Conservation (phyloP, 805 yeast genomes). For the Suhomyces xylopsoci region DNA sequence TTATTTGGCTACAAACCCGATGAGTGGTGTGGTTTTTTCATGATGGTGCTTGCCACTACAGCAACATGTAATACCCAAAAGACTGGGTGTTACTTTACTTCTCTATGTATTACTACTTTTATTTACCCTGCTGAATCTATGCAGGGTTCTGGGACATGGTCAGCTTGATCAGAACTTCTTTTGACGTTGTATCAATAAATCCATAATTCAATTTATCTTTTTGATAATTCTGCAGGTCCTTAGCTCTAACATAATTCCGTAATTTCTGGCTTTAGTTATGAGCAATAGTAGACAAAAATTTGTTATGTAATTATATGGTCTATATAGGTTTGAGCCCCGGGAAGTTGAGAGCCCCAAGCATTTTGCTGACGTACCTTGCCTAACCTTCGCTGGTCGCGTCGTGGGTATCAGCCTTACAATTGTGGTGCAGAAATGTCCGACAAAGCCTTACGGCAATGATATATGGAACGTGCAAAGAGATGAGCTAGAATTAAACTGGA, state of each 20-base stretch:
- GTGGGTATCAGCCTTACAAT: not conserved
- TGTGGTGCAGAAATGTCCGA: not conserved
- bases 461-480: not conserved
- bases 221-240: not conserved
- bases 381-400: not conserved
- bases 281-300: not conserved
- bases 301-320: not conserved
- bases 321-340: not conserved
- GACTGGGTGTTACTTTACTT: not conserved
- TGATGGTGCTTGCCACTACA: not conserved
- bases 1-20: not conserved
- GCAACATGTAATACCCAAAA: not conserved
- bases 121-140: not conserved
- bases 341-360: not conserved
- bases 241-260: not conserved
- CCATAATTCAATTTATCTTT: not conserved
- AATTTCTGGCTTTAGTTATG: not conserved
- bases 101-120: not conserved
- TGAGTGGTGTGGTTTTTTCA: not conserved
- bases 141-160: not conserved
- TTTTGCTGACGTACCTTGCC: not conserved
- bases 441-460: not conserved
- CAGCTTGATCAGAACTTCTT: not conserved
- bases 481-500: not conserved
- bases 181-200: not conserved